Evolutionary conservation across 2,329 filamentous ascomycete genomes (phyloP).

Genomic region (Talaromyces albobiverticillius): DNA sequence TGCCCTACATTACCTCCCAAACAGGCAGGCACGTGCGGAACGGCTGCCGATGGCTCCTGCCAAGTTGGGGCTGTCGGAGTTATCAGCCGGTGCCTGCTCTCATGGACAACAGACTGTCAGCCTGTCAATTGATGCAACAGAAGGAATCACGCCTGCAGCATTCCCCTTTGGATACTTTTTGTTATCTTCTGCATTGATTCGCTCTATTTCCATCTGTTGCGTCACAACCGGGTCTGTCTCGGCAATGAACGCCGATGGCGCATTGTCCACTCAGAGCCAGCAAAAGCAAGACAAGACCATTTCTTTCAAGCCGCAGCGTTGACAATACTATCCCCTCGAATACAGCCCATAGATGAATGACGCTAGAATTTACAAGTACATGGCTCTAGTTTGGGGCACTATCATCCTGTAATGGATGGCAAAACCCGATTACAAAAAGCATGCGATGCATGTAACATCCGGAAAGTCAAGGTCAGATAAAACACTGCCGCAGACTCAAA

Average conservation of each 20-base stretch:
- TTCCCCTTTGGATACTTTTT: background rate
- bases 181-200: background rate
- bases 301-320: no score
- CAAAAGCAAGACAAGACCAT: background rate
- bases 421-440: slow-evolving; percentile 49
- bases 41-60: no score
- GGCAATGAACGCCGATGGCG: slow-evolving; percentile 10
- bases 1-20: no score
- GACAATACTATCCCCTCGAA: no score
- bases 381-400: background rate
- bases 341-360: background rate
- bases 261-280: background rate
- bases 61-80: no score
- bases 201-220: background rate
- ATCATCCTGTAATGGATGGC: slow-evolving; percentile 28
- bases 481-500: background rate
- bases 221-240: slow-evolving; percentile 8
- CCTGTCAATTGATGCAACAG: background rate
- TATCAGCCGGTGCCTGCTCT: no score
- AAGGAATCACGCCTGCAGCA: background rate
- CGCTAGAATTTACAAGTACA: background rate
- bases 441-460: slow-evolving; percentile 53
- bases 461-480: slow-evolving; percentile 51
- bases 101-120: no score
- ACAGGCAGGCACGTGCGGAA: no score